Conservation (phyloP, 352 stramenopile genomes). For the Globisporangium irregulare region DNA sequence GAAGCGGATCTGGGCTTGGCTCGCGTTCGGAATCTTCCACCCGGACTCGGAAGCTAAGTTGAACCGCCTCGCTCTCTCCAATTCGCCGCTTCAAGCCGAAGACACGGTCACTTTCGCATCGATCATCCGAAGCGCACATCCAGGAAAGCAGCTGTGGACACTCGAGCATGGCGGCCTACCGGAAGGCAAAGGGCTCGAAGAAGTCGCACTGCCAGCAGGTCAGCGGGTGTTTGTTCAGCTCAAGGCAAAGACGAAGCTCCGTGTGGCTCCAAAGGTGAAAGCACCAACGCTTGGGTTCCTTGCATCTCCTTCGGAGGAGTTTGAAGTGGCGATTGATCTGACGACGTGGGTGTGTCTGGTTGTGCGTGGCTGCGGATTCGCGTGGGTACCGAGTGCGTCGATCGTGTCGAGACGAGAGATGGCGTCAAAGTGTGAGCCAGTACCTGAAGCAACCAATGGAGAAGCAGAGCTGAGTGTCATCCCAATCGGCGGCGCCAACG, state of each 20-base stretch:
- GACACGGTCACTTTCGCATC: constrained; percentile 11
- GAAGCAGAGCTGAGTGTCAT: not conserved
- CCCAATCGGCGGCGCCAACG: not conserved
- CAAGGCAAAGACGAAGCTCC: not conserved
- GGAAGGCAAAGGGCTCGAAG: constrained; percentile 24
- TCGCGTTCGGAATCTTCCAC: constrained; percentile 43
- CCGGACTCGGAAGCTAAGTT: constrained; percentile 28
- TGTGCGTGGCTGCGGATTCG: constrained; percentile 31
- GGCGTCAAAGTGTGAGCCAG: constrained; percentile 14
- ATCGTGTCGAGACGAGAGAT: constrained; percentile 10
- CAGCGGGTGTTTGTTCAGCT: not conserved
- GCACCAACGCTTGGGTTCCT: not conserved
- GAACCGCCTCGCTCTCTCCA: constrained; percentile 25
- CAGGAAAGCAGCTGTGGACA: constrained; percentile 19
- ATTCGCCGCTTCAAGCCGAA: constrained; percentile 18
- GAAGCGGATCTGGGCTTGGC: constrained; percentile 32
- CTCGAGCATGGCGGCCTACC: constrained; percentile 21
- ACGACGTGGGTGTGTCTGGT: constrained; percentile 30
- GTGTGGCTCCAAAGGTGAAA: not conserved
- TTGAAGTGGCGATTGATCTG: constrained; percentile 19
- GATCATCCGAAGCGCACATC: constrained; percentile 21
- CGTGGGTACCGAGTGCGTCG: constrained; percentile 20
- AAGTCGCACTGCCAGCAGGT: constrained; percentile 19
- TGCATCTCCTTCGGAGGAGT: not conserved
- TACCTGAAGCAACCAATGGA: not conserved